Conservation (phyloP, 2,329 filamentous ascomycete genomes). For the Tolypocladium ovalisporum region DNA sequence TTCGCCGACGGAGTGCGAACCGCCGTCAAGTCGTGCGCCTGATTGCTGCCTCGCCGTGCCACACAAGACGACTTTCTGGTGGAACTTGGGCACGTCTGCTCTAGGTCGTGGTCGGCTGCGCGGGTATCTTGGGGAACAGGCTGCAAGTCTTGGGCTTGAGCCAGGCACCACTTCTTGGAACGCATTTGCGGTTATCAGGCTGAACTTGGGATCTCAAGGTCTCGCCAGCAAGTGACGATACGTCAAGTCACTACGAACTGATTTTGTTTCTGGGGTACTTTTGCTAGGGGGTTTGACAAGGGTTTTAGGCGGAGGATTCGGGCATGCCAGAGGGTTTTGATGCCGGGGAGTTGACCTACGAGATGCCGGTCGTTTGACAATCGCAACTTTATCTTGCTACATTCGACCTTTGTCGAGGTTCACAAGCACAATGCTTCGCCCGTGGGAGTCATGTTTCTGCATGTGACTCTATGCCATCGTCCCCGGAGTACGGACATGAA, state of each 20-base stretch:
- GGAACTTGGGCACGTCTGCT: not conserved
- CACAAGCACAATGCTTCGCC: not conserved
- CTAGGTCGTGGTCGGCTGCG: not conserved
- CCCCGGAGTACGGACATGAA: not conserved
- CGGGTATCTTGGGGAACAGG: not conserved
- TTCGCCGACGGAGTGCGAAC: constrained; percentile 29
- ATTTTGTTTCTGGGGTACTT: constrained; percentile 9
- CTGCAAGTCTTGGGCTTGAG: not conserved
- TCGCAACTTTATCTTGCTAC: not conserved
- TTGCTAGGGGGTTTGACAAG: not conserved
- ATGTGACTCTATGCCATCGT: not conserved
- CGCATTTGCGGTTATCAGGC: not conserved
- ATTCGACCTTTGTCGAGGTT: not conserved
- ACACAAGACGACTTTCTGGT: not conserved
- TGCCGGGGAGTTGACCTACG: not conserved
- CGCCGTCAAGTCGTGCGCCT: constrained; percentile 26
- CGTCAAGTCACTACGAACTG: constrained; percentile 18
- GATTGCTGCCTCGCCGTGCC: constrained; percentile 11
- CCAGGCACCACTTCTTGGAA: not conserved
- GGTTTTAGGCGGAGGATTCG: not conserved
- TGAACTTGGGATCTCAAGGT: constrained; percentile 7
- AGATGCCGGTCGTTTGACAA: not conserved
- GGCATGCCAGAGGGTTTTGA: constrained; percentile 16
- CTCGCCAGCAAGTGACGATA: constrained; percentile 20
- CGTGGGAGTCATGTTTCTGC: not conserved